Percentiles rank a stretch among this genome's conserved stretches.
Evolutionary conservation across 768 basidiomycete genomes (phyloP).

Genomic region (Dentipellis sp.): DNA sequence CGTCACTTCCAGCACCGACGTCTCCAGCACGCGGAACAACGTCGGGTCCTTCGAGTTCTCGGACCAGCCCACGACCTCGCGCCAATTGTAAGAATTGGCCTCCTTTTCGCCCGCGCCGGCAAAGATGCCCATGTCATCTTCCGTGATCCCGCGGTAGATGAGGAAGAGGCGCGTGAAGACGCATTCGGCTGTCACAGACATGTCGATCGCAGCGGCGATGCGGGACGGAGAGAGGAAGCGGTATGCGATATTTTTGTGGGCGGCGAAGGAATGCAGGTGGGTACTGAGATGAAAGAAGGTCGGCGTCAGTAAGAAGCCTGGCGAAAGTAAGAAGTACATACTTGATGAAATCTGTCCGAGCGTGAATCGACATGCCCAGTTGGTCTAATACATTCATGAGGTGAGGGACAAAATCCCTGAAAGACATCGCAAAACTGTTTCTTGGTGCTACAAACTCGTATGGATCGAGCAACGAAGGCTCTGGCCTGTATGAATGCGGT

Average conservation of each 20-base stretch:
- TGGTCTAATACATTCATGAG: conserved; percentile 76
- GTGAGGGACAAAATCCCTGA: conserved; percentile 73
- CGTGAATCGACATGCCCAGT: conserved; percentile 75
- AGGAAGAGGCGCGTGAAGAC: conserved; percentile 80
- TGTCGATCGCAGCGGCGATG: conserved; percentile 82
- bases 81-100: conserved; percentile 74
- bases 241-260: conserved; percentile 83
- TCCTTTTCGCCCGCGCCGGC: conserved; percentile 80
- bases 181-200: conserved; percentile 75
- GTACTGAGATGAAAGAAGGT: conserved; percentile 34
- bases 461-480: conserved; percentile 68
- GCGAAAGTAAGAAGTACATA: conserved; percentile 24
- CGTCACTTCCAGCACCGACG: conserved; percentile 64
- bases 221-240: conserved; percentile 75
- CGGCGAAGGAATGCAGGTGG: conserved; percentile 64
- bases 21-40: conserved; percentile 73
- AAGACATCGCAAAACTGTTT: conserved; percentile 81
- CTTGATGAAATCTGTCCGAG: conserved; percentile 78
- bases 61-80: conserved; percentile 71
- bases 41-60: conserved; percentile 70
- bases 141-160: conserved; percentile 74
- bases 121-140: conserved; percentile 71
- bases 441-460: conserved; percentile 71
- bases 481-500: conserved; percentile 44
- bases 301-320: conserved; percentile 1